These are phyloP conservation scores for Colletotrichum sublineola DNA, from an alignment of 2,329 filamentous ascomycete genomes.

Conservation along the genomic window DNA sequence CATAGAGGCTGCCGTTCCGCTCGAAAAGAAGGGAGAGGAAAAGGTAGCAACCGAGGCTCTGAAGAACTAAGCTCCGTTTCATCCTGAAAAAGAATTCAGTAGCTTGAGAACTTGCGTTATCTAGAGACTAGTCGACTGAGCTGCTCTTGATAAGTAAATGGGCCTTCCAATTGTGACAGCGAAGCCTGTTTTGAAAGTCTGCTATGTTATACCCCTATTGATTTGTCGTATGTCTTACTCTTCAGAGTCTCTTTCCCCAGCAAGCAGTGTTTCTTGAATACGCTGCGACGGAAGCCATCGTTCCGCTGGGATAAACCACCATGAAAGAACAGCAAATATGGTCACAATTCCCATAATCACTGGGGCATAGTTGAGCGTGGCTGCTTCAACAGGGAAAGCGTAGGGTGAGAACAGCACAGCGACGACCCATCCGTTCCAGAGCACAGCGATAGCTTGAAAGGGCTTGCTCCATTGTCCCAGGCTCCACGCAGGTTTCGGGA, in stretches of 20 bases:
- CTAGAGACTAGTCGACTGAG: neutral
- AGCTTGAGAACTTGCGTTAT: neutral
- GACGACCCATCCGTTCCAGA: constrained; percentile 65
- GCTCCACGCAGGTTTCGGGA: constrained; percentile 62
- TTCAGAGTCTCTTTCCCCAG: constrained; percentile 36
- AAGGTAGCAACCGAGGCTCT: constrained; percentile 4
- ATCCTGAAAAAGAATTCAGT: no score
- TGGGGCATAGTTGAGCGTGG: constrained; percentile 62
- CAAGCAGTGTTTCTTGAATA: constrained; percentile 54
- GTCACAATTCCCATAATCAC: constrained; percentile 65
- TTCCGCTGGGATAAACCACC: constrained; percentile 61
- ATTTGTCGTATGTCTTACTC: neutral
- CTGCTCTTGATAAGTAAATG: no score
- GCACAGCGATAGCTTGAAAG: constrained; percentile 60
- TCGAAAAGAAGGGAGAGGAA: constrained; percentile 2
- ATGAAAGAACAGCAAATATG: constrained; percentile 61
- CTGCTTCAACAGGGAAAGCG: constrained; percentile 57
- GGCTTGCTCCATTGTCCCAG: constrained; percentile 59
- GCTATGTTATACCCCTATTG: neutral
- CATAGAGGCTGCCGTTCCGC: neutral
- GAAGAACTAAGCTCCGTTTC: neutral
- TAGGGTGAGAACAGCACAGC: constrained; percentile 62
- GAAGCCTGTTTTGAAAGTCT: no score
- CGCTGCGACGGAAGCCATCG: constrained; percentile 60
- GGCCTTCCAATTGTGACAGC: no score